Base-by-base conservation (phyloP, 148 eudicot genomes). In the Diospyros lotus region DNA sequence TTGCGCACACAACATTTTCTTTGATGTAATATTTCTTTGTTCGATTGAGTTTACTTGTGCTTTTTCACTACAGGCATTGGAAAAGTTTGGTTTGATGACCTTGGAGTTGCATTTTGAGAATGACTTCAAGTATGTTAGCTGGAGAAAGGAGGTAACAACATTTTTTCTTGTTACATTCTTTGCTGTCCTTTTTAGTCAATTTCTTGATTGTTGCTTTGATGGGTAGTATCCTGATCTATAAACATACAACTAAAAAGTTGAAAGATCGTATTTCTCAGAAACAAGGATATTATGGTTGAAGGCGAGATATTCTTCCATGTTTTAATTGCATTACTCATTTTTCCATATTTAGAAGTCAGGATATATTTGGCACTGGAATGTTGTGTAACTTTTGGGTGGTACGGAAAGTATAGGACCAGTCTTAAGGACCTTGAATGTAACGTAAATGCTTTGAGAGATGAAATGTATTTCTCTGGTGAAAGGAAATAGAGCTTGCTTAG, bases 111-210 rank as follows among this genome's bases (percentile, higher is more conserved):
- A 69, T 46, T 79, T 77, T 64, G 77, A 85, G 65, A 77, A 95
- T 95, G 98, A 73, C 89, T 75, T 95, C 97, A 60, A 92, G 84
- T 84, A 84, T 84, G 80, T 69, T 83, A 76, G 84, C 88, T 52
- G 97, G 97, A 71, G 98, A 95, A 66, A 86, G 90, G 78, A 95
- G 91, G 98, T 94, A 85, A 3, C 10, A 9, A 13, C 38, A 5
- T n/a, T 11, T 55, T 45, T 69, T 67, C 7, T 40, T 39, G 73
- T 73, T 15, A 58, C 51, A 7, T 9, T 66, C 7, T 58, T 50
- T 42, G 1, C 44, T 70, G 75, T 68, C 6, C 14, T 40, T 65
- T 40, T 8, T 28, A 43, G 14, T 50, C 40, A 17, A 46, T 42
- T 6, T 66, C 11, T 58, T 14, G 43, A 52, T 58, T 14, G 79